These are phyloP conservation scores for Rhizopus arrhizus DNA, from an alignment of 371 early-diverging fungal genomes.

Conservation along the genomic window DNA sequence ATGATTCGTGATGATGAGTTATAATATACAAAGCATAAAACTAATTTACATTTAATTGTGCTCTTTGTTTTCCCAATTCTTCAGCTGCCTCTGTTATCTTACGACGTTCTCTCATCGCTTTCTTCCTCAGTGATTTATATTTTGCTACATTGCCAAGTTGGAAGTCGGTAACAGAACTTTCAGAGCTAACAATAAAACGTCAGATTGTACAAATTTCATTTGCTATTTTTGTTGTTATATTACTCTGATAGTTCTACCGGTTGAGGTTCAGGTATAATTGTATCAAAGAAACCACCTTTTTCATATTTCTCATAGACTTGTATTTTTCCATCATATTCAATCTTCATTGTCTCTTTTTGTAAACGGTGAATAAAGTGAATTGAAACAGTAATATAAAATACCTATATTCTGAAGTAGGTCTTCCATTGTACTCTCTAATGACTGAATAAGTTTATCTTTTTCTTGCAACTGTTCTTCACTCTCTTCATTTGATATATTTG, in stretches of 20 bases:
- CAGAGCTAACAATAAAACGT: constrained; percentile 23
- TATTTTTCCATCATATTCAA: constrained; percentile 36
- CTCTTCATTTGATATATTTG: constrained; percentile 20
- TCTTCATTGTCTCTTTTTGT: constrained; percentile 15
- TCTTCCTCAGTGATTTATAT: constrained; percentile 18
- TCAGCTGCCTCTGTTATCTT: constrained; percentile 41
- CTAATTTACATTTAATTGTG: constrained; percentile 27
- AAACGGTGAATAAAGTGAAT: not conserved
- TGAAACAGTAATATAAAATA: not conserved
- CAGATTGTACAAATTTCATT: constrained; percentile 1
- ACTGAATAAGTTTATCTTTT: constrained; percentile 28
- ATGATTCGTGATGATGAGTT: not conserved
- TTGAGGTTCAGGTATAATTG: constrained; percentile 17
- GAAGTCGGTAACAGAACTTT: constrained; percentile 32
- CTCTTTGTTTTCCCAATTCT: constrained; percentile 41
- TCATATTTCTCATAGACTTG: constrained; percentile 40
- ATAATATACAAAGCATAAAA: not conserved
- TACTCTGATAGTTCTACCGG: constrained; percentile 34
- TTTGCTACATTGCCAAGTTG: constrained; percentile 11
- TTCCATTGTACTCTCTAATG: constrained; percentile 30
- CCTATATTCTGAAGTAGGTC: constrained; percentile 32
- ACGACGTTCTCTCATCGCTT: constrained; percentile 28
- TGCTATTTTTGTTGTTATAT: no score
- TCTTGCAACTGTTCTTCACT: constrained; percentile 40
- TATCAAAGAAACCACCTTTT: constrained; percentile 49